Base-by-base conservation (phyloP, 1,139 yeast genomes). In the Dujonia santamariae region DNA sequence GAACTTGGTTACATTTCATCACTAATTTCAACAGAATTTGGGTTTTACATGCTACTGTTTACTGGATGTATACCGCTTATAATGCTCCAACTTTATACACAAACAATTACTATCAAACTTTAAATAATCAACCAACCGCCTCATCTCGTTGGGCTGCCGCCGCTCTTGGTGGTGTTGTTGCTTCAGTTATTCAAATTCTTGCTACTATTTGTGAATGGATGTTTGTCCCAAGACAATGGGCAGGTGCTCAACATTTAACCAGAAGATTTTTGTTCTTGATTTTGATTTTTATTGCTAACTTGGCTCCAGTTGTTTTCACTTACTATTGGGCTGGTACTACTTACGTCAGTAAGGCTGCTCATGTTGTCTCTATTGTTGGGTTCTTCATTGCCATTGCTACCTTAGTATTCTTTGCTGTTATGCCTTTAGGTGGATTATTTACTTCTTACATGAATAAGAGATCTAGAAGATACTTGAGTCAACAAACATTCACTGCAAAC, bases 21-120 rank as follows among this genome's bases (percentile, higher is more conserved):
- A 88, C 96, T 54, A 92, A 92, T 67, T 92, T 90, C 69, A 90
- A 90, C 73, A 94, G 98, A 78, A 88, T 92, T 56, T 92, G 98
- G 97, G 75, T 92, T 55, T 80, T 90, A 50, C 98, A 92, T 63
- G 78, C 84, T 49, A 78, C 95, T 44, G 58, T 86, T 50, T 92
- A 75, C 68, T 92, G 97, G 97, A 87, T 88, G 84, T 92, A 88
- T 64, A 75, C 82, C 51, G 90, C 97, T 36, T 92, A 80, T 71
- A 87, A 85, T 68, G 80, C 98, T 38, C 96, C 97, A 43, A 78
- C 95, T 28, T 63, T 92, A 45, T 92, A 90, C 67, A 92, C 97
- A 38, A 76, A 79, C 52, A 74, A 88, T 62, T 92, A 87, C 62
- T 75, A 72, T 51, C 97, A 90, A 65, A 75, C 90, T 44, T 65